Base-by-base conservation (phyloP, 768 basidiomycete species). In the Kwoniella sp. region DNA sequence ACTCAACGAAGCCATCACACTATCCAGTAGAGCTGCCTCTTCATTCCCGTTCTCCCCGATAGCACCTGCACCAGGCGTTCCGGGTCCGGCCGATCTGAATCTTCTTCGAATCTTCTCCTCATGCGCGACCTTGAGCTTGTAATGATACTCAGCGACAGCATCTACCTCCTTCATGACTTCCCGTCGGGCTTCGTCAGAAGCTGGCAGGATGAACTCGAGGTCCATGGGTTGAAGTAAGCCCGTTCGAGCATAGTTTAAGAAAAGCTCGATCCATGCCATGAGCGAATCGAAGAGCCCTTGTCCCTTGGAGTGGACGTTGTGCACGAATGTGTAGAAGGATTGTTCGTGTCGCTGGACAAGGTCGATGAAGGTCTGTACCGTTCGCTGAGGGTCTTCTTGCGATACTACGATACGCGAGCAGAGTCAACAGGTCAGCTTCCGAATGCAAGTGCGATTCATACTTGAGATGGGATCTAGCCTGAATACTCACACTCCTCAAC, bases 271-370 rank as follows among this genome's bases (percentile, higher is more conserved):
- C 96, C 96, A 99, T 40, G 84, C 85, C 92, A 97, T 97, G 61
- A 99, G 86, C 72, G 85, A 86, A 73, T 93, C 90, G 79, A 99
- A 99, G 13, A 99, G 84, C 22, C 88, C 89, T 74, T 93, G 89
- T 36, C 96, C 96, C 77, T 97, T 97, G 49, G 92, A 88, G 76
- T 99, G 96, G 1, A 99, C 96, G 71, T 95, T 96, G 85, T 99
- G 92, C 26, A 99, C 94, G 77, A 99, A 99, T 62, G 85, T 84
- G 83, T 99, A 99, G 82, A 98, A 98, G 0, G 92, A 82, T 74
- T 94, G 91, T 72, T 98, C 93, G 79, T 99, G 96, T 15, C 96
- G 86, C 73, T 90, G 86, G 30, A 99, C 89, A 24, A 99, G 87
- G 76, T 92, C 87, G 68, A 98, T 92, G 76, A 98, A 98, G 1